Conservation (phyloP, 2,329 filamentous ascomycete genomes). For the Fonsecaea erecta region DNA sequence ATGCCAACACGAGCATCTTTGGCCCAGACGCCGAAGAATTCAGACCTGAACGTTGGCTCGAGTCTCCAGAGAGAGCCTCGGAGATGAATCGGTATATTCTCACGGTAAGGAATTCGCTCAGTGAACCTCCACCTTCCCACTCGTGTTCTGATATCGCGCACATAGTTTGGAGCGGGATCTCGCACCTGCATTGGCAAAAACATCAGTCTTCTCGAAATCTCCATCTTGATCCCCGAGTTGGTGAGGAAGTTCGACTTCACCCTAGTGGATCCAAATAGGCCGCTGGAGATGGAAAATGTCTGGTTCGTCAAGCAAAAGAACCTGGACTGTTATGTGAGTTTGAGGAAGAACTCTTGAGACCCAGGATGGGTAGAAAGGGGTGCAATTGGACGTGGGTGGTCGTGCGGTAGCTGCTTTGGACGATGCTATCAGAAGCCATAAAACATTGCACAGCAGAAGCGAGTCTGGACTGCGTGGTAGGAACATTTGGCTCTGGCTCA, state of each 20-base stretch:
- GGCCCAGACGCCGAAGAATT: conserved; percentile 59
- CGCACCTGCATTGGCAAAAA: conserved; percentile 33
- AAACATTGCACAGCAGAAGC: not conserved
- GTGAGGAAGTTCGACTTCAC: conserved; percentile 33
- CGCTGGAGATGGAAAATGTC: conserved; percentile 40
- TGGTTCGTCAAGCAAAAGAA: conserved; percentile 55
- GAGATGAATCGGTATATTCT: conserved; percentile 48
- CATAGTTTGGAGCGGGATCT: conserved; percentile 28
- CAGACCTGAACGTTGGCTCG: conserved; percentile 70
- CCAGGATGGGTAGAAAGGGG: not conserved
- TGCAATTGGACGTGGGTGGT: not conserved
- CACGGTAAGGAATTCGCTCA: conserved; percentile 41
- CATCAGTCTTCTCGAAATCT: conserved; percentile 29
- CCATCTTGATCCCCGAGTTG: conserved; percentile 32
- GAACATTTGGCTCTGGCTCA: not conserved
- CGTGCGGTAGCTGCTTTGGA: too few relatives aligned
- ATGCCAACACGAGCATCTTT: conserved; percentile 54
- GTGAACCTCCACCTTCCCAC: not conserved
- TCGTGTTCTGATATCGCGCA: not conserved
- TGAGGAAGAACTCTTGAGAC: conserved; percentile 18
- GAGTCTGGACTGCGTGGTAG: not conserved
- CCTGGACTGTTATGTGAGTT: conserved; percentile 27
- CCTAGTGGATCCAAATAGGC: conserved; percentile 27
- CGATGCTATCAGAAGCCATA: not conserved
- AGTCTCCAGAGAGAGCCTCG: conserved; percentile 54